Percentiles rank a stretch among this genome's conserved stretches.
Evolutionary conservation across 1,284 basidiomycete genomes (phyloP).

Genomic region (Ustilago crameri): DNA sequence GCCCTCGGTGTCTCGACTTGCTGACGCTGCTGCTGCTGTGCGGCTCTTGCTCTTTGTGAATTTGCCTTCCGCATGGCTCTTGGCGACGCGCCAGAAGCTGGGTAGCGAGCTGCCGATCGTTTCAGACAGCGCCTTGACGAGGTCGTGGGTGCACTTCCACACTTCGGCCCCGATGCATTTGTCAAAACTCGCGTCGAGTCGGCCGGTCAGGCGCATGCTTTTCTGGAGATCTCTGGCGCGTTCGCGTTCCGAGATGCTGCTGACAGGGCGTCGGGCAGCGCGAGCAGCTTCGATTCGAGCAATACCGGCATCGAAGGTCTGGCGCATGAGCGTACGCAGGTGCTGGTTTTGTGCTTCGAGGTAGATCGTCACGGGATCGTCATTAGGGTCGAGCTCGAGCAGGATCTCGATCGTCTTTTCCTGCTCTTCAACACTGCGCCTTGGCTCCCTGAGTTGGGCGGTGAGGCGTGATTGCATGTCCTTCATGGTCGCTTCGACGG

Average conservation of each 20-base stretch:
- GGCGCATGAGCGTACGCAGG: slow-evolving; percentile 82
- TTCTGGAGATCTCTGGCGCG: slow-evolving; percentile 68
- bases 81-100: slow-evolving; percentile 92
- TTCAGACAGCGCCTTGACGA: slow-evolving; percentile 72
- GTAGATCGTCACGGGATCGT: slow-evolving; percentile 86
- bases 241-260: slow-evolving; percentile 75
- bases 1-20: not conserved
- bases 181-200: slow-evolving; percentile 42
- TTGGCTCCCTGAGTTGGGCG: slow-evolving; percentile 80
- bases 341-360: slow-evolving; percentile 91
- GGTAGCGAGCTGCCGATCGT: slow-evolving; percentile 76
- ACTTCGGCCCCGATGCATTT: slow-evolving; percentile 41
- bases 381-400: slow-evolving; percentile 60
- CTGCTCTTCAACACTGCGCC: slow-evolving; percentile 86
- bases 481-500: slow-evolving; percentile 91
- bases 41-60: slow-evolving; percentile 32
- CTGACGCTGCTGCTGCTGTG: not conserved
- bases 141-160: slow-evolving; percentile 83
- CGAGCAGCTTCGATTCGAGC: slow-evolving; percentile 32
- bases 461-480: slow-evolving; percentile 87
- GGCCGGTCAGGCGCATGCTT: slow-evolving; percentile 60
- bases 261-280: slow-evolving; percentile 5
- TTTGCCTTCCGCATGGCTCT: slow-evolving; percentile 80
- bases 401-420: slow-evolving; percentile 90
- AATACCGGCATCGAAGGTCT: slow-evolving; percentile 72